Evolutionary conservation across 306 rosid genomes (phyloP).

Genomic region (Castanea crenata): DNA sequence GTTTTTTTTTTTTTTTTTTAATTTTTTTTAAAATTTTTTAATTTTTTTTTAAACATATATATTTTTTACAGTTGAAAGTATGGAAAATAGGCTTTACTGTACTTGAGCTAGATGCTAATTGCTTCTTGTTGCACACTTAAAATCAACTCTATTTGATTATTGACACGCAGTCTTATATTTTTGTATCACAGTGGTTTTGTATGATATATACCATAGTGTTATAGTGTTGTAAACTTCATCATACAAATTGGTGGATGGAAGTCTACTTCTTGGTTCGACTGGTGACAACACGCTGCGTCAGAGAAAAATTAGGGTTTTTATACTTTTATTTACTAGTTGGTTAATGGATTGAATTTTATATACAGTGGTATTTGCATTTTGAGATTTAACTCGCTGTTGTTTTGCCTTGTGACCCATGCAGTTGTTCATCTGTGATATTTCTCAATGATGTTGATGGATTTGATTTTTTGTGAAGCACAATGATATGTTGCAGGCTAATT

Average conservation of each 20-base stretch:
- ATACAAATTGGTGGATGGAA: neutral
- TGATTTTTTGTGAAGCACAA: neutral
- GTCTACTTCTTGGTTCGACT: neutral
- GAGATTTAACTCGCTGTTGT: neutral
- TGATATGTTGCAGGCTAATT: constrained; percentile 14
- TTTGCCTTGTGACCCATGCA: neutral
- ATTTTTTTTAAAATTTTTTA: too few relatives aligned
- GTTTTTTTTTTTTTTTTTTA: neutral
- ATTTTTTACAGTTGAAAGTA: neutral
- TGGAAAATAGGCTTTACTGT: neutral
- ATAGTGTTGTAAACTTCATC: neutral
- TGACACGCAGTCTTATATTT: neutral
- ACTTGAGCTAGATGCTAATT: neutral
- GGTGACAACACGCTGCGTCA: neutral
- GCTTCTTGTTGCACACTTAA: neutral
- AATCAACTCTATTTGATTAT: neutral
- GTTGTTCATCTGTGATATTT: neutral
- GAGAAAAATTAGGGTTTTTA: neutral
- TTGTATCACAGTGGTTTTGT: neutral
- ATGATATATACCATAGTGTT: neutral
- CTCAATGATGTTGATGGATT: neutral
- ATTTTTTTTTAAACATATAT: too few relatives aligned
- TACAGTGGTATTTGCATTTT: neutral
- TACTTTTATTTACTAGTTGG: neutral
- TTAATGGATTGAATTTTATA: neutral